Evolutionary conservation across 2,329 filamentous ascomycete species (phyloP).

Genomic region (Plenodomus biglobosus): DNA sequence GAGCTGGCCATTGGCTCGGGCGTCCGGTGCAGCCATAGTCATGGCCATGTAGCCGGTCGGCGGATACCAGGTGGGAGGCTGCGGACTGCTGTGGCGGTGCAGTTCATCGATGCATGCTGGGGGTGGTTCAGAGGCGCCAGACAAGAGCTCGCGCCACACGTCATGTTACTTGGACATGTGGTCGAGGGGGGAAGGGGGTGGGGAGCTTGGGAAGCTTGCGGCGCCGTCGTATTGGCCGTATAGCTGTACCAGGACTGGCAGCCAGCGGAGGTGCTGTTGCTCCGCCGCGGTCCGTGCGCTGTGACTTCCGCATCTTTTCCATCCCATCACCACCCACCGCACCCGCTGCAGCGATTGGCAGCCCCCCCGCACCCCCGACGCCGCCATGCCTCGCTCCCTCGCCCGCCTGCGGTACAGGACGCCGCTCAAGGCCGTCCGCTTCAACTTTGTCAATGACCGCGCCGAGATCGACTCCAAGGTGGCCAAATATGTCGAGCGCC

Average conservation of each 20-base stretch:
- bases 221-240: slow-evolving; percentile 21
- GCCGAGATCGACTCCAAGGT: slow-evolving; percentile 14
- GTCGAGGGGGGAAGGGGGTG: background rate
- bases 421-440: slow-evolving; percentile 19
- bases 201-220: background rate
- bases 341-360: slow-evolving; percentile 7
- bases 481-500: slow-evolving; percentile 24
- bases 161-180: background rate
- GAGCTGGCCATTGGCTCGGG: slow-evolving; percentile 11
- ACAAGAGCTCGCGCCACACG: background rate
- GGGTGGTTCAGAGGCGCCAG: slow-evolving; percentile 1
- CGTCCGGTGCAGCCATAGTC: slow-evolving; percentile 24
- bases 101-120: slow-evolving; percentile 9
- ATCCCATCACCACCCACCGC: slow-evolving; percentile 3
- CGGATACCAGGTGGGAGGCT: background rate
- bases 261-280: slow-evolving; percentile 12
- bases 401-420: slow-evolving; percentile 29
- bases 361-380: slow-evolving; percentile 7
- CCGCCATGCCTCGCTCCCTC: slow-evolving; percentile 36
- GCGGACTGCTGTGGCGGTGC: background rate
- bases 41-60: slow-evolving; percentile 16
- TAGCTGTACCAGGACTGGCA: too few relatives aligned
- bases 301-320: slow-evolving; percentile 14
- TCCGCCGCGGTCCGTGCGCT: slow-evolving; percentile 15
- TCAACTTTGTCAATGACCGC: slow-evolving; percentile 9